These are phyloP conservation scores for Chytriomyces sp. DNA, from an alignment of 192 early-diverging fungal genomes.

Conservation along the genomic window DNA sequence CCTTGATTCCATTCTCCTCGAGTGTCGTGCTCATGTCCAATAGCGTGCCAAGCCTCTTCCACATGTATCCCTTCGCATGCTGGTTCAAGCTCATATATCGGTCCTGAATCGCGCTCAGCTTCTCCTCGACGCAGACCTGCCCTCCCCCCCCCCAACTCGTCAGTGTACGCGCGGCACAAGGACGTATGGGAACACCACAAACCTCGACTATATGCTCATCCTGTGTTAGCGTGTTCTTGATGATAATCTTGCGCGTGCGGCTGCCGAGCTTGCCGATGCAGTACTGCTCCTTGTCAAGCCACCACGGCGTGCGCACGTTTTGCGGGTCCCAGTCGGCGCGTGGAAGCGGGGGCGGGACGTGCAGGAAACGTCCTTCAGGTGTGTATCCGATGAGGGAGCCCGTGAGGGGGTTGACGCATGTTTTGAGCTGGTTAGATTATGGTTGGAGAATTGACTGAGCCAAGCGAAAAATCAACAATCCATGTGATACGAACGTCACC, in stretches of 20 bases:
- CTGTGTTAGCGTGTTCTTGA: slow-evolving; percentile 58
- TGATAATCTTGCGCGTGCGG: slow-evolving; percentile 54
- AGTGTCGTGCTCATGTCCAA: slow-evolving; percentile 60
- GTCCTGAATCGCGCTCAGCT: slow-evolving; percentile 57
- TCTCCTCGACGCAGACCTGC: slow-evolving; percentile 60
- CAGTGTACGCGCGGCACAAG: too few relatives aligned
- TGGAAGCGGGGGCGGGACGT: slow-evolving; percentile 54
- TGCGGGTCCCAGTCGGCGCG: slow-evolving; percentile 42
- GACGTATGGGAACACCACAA: not conserved
- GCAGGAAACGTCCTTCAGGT: slow-evolving; percentile 54
- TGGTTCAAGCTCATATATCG: slow-evolving; percentile 52
- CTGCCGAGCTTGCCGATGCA: slow-evolving; percentile 52
- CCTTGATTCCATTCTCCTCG: slow-evolving; percentile 56
- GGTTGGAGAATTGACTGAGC: slow-evolving; percentile 1
- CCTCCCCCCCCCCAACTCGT: not conserved
- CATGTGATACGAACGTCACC: slow-evolving; percentile 47
- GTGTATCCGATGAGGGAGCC: slow-evolving; percentile 45
- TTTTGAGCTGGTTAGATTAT: slow-evolving; percentile 47
- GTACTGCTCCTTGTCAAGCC: slow-evolving; percentile 50
- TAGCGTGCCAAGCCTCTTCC: slow-evolving; percentile 58
- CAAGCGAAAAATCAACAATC: slow-evolving; percentile 6
- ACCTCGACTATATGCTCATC: slow-evolving; percentile 62
- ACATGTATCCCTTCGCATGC: slow-evolving; percentile 67
- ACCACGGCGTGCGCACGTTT: slow-evolving; percentile 48
- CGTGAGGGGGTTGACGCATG: slow-evolving; percentile 53